Evolutionary conservation across 768 basidiomycete species (phyloP), one percentile per base, ranked within the genome.

Genomic region (Rhodotorula taiwanensis): DNA sequence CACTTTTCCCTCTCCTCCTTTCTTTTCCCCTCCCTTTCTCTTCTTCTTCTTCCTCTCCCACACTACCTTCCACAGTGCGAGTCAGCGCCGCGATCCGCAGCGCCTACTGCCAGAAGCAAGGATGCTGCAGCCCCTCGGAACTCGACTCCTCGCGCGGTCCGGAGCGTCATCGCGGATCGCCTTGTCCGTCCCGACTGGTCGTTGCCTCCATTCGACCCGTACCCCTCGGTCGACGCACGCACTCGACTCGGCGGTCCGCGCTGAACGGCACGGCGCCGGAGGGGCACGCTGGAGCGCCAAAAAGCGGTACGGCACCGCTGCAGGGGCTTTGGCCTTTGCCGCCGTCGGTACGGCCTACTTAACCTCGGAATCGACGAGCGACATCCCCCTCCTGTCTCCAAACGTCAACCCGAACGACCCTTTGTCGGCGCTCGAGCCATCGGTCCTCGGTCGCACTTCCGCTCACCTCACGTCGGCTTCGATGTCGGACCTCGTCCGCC

Each of bases 361-460:
- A 31, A 41, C 58, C 20, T 36, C 41, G 6, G 25, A 16, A 3
- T 30, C 49, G 2, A 43, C 49, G 14, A 30, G 33, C 30, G 42
- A 52, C 31, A 5, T 4, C 14, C 50, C 50, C 23, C 41, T 50
- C 2, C 28, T 58, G 28, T 39, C 48, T 16, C 23, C 48, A 16
- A 23, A 28, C 25, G 11, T 49, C 18, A 57, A 57, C 39, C 51
- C 52, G 28, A 57, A 52, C 44, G 66, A 71, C 55, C 67, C 67
- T 16, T 59, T 71, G 44, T 52, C 60, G 18, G 28, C 60, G 10
- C 58, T 71, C 39, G 52, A 62, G n/a, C 57, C 63, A 0, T 21
- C 49, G 2, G 8, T 44, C 8, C 59, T 69, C n/a, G 25, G 39
- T 1, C 30, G 50, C 20, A 64, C 70, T 4, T 60, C 70, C 7